Conservation (phyloP, 768 basidiomycete genomes). For the Chalciporus piperatus region DNA sequence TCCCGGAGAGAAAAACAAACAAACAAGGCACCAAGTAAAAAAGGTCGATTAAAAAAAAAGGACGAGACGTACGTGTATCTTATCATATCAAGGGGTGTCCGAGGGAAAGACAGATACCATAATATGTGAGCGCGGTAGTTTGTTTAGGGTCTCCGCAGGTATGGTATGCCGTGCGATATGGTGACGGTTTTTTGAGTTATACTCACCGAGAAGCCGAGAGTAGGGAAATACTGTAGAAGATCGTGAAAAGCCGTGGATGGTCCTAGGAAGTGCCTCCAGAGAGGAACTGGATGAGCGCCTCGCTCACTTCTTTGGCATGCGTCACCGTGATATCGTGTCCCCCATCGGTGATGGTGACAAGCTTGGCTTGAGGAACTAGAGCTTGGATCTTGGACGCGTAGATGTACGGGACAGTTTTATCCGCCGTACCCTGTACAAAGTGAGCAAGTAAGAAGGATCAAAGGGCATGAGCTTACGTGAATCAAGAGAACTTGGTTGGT, state of each 20-base stretch:
- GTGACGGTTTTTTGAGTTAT: neutral
- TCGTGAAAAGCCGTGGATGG: neutral
- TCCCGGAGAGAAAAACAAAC: no score
- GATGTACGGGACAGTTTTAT: constrained; percentile 33
- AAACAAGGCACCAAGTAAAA: no score
- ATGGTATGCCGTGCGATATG: neutral
- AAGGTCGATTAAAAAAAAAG: neutral
- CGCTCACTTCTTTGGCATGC: constrained; percentile 30
- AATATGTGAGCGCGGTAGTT: neutral
- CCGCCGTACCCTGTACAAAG: constrained; percentile 29
- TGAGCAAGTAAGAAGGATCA: neutral
- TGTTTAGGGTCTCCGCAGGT: neutral
- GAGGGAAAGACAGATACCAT: neutral
- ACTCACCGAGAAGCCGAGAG: neutral
- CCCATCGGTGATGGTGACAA: constrained; percentile 29
- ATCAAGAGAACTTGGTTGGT: constrained; percentile 57
- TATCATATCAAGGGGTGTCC: neutral
- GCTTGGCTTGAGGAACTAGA: constrained; percentile 28
- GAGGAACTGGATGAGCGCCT: constrained; percentile 28
- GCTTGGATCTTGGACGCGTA: constrained; percentile 30
- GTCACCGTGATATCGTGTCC: constrained; percentile 33
- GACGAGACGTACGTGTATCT: neutral
- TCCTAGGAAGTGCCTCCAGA: constrained; percentile 6
- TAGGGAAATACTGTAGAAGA: neutral
- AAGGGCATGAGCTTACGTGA: constrained; percentile 43